Conservation (phyloP, 495 filamentous ascomycete species). For the Durotheca rogersii region DNA sequence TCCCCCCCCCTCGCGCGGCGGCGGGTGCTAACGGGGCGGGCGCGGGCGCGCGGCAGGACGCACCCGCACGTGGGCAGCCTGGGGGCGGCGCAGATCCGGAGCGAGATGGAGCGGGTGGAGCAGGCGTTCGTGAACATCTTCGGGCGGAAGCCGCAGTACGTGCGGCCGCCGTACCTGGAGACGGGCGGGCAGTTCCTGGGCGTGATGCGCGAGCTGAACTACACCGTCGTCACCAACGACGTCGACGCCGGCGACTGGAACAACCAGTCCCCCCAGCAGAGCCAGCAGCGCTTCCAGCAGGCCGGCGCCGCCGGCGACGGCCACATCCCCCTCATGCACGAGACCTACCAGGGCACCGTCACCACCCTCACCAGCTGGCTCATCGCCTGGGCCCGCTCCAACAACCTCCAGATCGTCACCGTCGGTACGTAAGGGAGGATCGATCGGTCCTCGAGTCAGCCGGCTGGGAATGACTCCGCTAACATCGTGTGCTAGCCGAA, state of each 20-base stretch:
- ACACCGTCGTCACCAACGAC: conserved; percentile 57
- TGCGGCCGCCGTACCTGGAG: conserved; percentile 55
- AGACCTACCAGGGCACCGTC: conserved; percentile 52
- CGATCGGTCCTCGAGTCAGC: too few relatives aligned
- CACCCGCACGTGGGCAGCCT: conserved; percentile 49
- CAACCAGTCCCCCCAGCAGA: conserved; percentile 45
- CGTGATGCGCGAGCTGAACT: conserved; percentile 49
- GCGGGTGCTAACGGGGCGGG: too few relatives aligned
- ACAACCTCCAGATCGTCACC: conserved; percentile 53
- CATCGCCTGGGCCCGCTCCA: conserved; percentile 54
- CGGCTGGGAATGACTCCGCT: conserved; percentile 17
- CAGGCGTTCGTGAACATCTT: conserved; percentile 54
- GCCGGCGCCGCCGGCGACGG: conserved; percentile 51
- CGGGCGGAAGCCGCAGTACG: conserved; percentile 54
- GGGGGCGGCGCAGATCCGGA: conserved; percentile 41
- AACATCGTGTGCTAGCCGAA: conserved; percentile 41
- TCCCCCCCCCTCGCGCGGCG: too few relatives aligned
- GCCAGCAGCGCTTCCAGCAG: conserved; percentile 44
- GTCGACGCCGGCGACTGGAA: conserved; percentile 58
- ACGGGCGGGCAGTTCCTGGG: conserved; percentile 47
- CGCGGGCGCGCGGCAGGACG: too few relatives aligned
- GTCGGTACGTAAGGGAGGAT: conserved; percentile 52
- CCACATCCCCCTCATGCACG: conserved; percentile 59
- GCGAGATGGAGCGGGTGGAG: conserved; percentile 54
- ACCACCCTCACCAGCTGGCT: conserved; percentile 51